Evolutionary conservation across 2,329 filamentous ascomycete genomes (phyloP), one percentile per base, ranked within the genome.

Genomic region (Botrytis byssoidea): DNA sequence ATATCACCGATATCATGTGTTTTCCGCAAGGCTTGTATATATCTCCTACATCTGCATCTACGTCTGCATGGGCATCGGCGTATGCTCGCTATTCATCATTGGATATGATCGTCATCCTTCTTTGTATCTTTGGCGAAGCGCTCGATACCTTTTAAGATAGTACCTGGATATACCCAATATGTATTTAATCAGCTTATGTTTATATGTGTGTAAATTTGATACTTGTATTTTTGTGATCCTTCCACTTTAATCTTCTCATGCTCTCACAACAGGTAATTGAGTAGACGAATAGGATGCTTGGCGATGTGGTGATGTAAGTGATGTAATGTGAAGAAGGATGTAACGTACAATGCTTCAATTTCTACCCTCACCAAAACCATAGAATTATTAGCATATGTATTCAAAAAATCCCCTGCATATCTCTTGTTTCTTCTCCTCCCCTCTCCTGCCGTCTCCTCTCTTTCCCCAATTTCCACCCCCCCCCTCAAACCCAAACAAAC

Each of bases 91-190:
- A 32, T 69, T 69, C 48, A 40, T 68, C 35, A 20, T 37, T 68
- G 46, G 48, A 57, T 68, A 42, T 68, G 40, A 16, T 40, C 37
- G 7, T 71, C 73, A 79, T 69, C 74, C 73, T 73, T 79, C 79
- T 75, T 81, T 76, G 84, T 98, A 98, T 81, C 93, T 88, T 84
- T 96, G 91, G 80, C 92, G 91, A 79, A 98, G 84, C 40, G 93
- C 90, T 78, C 95, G 91, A 84, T 98, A 98, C 81, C 93, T 89
- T 85, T 97, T 97, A 79, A 98, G 86, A 84, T 96, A 97, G 83
- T 97, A 97, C 81, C 93, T 97, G 82, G 75, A 78, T 76, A 79
- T 77, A 78, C 74, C 75, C 74, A 66, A 35, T 69, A 40, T 18
- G 51, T 65, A 72, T 60, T 70, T 63, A 55, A 67, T 69, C 48